Evolutionary conservation across 1,139 yeast species (phyloP), one percentile per base, ranked within the genome.

Genomic region (Pichia sp.): DNA sequence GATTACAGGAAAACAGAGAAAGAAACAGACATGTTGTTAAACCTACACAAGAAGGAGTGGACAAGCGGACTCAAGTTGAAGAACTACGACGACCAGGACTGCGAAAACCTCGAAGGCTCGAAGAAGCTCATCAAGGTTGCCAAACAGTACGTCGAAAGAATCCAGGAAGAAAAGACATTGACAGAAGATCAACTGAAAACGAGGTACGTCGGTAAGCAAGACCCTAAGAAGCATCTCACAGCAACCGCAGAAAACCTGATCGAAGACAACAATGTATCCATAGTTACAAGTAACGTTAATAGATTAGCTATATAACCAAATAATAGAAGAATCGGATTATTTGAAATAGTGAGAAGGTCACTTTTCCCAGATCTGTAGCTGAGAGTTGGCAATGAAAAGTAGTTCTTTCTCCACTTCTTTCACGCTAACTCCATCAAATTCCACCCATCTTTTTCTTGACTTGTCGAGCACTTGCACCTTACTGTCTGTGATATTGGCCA

Each of bases 131-230:
- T 91, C 51, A 88, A 84, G 70, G 86, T 93, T 60, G 97, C 99
- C 14, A 87, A 87, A 64, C 87, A 85, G 65, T 95, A 95, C 71
- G 91, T 93, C 50, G 86, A 85, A 67, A 81, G 98, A 68, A 95
- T 95, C 50, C 87, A 85, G 64, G 99, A 95, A 72, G 99, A 95
- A 70, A 86, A 87, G 68, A 96, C 90, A 63, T 76, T 93, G 63
- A 76, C 84, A 55, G 95, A 89, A 65, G 97, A 90, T 46, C 95
- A 89, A 70, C 80, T 92, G 65, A 90, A 90, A 72, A 93, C 97
- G 9, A 83, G 99, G 69, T 95, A 92, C 67, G 98, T 95, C 36
- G 99, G 99, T 64, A 92, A 91, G 70, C 97, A 93, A 72, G 99
- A 95, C 71, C 99, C 99, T 50, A 95, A 95, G 82, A 93, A 93